phyloP scores from a whole-genome alignment of 768 basidiomycete genomes.

The Agaricus sinodeliciosus region DNA sequence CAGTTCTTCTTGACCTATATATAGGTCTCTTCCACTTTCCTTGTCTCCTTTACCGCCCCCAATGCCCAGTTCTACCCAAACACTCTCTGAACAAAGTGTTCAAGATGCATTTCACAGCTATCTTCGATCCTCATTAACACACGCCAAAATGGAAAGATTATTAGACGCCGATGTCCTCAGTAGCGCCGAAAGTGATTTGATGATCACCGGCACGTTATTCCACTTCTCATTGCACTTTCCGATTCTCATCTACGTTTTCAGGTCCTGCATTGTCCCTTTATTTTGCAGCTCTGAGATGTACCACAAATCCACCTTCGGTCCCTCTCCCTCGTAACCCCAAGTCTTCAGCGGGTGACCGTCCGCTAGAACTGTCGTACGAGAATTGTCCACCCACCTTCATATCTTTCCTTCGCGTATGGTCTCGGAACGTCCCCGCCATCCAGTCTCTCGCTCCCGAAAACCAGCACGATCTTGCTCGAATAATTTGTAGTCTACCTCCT shows the following conservation, averaged over 20 bases:
- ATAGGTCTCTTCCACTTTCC: too few species aligned
- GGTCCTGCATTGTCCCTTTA: conserved; percentile 81
- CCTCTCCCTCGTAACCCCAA: conserved; percentile 61
- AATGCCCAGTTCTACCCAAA: not conserved
- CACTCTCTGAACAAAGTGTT: conserved; percentile 43
- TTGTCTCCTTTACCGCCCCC: too few species aligned
- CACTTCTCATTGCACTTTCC: not conserved
- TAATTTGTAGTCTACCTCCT: conserved; percentile 62
- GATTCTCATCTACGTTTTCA: conserved; percentile 16
- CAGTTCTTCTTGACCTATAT: too few species aligned
- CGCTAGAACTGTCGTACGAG: conserved; percentile 50
- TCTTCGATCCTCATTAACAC: conserved; percentile 69
- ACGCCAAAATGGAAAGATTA: conserved; percentile 70
- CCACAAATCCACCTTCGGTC: conserved; percentile 72
- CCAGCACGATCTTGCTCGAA: conserved; percentile 78
- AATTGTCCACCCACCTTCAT: conserved; percentile 70
- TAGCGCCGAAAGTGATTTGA: conserved; percentile 75
- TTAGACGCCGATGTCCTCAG: conserved; percentile 69
- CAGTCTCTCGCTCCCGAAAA: conserved; percentile 54
- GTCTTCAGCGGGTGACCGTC: conserved; percentile 21
- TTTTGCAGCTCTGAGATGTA: conserved; percentile 75
- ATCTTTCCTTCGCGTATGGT: conserved; percentile 71
- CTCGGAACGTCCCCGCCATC: conserved; percentile 54
- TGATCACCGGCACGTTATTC: conserved; percentile 62
- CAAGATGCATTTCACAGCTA: conserved; percentile 81